Evolutionary conservation across 768 basidiomycete species (phyloP).

Genomic region (Phaffia australis): DNA sequence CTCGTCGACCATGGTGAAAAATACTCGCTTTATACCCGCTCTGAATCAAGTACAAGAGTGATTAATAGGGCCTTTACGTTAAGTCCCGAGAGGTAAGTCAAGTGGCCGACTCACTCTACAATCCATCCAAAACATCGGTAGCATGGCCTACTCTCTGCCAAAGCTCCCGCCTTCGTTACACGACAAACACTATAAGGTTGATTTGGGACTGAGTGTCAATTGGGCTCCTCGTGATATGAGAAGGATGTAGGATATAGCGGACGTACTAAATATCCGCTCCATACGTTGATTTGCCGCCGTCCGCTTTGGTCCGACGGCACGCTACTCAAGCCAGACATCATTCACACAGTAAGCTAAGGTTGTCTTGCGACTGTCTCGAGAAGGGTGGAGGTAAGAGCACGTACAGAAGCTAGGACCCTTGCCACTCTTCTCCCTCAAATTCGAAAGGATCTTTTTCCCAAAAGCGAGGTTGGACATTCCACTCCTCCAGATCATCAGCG

Average conservation of each 20-base stretch:
- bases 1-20: neutral
- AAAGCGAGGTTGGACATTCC: conserved; percentile 1
- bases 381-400: neutral
- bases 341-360: neutral
- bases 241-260: too few relatives aligned
- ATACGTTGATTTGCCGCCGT: conserved; percentile 5
- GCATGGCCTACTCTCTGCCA: conserved; percentile 8
- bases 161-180: neutral
- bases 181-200: conserved; percentile 2
- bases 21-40: conserved; percentile 16
- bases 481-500: conserved; percentile 9
- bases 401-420: conserved; percentile 1
- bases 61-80: neutral
- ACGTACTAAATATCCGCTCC: conserved; percentile 9
- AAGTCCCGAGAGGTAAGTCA: neutral
- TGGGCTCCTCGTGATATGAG: too few relatives aligned
- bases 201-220: too few relatives aligned
- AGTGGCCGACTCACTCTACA: neutral
- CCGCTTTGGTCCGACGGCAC: conserved; percentile 2
- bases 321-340: neutral
- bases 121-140: conserved; percentile 7
- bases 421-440: neutral
- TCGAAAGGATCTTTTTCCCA: conserved; percentile 7
- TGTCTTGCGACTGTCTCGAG: neutral
- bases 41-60: neutral